A percentile compares a stretch with the other conserved stretches of the same genome.
Conservation (phyloP, 805 yeast genomes). For the Schwanniomyces pseudopolymorphus region DNA sequence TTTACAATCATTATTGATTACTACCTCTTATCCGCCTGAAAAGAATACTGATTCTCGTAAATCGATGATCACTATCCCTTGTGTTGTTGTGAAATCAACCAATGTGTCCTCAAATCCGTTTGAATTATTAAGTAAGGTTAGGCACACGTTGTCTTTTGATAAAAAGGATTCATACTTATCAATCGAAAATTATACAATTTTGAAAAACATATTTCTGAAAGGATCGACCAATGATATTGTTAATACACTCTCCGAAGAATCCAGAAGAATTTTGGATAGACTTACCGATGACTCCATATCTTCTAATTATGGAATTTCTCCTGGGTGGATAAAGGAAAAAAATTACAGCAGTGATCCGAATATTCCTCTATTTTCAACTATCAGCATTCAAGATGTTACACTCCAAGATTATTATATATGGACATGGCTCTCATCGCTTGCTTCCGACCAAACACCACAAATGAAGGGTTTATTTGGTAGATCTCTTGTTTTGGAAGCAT, state of each 20-base stretch:
- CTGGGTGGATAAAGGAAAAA: slow-evolving; percentile 33
- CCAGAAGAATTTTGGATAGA: slow-evolving; percentile 54
- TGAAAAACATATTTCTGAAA: slow-evolving; percentile 68
- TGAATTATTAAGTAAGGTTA: slow-evolving; percentile 54
- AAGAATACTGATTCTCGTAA: slow-evolving; percentile 30
- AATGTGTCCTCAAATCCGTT: slow-evolving; percentile 46
- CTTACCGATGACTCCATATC: slow-evolving; percentile 35
- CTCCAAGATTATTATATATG: slow-evolving; percentile 87
- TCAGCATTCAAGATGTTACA: slow-evolving; percentile 55
- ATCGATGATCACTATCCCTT: slow-evolving; percentile 54
- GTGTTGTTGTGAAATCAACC: slow-evolving; percentile 60
- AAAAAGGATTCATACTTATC: slow-evolving; percentile 68
- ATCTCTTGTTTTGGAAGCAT: slow-evolving; percentile 78
- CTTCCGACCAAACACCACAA: slow-evolving; percentile 65
- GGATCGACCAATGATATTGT: slow-evolving; percentile 54
- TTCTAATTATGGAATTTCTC: slow-evolving; percentile 37
- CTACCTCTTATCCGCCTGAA: slow-evolving; percentile 76
- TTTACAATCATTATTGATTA: slow-evolving; percentile 61
- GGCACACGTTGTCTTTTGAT: slow-evolving; percentile 61
- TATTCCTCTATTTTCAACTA: slow-evolving; percentile 39
- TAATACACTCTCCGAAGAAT: slow-evolving; percentile 69
- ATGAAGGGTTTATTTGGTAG: slow-evolving; percentile 76
- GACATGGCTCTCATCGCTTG: slow-evolving; percentile 84
- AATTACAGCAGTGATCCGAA: slow-evolving; percentile 17
- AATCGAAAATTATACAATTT: slow-evolving; percentile 72